Evolutionary conservation across 2,329 filamentous ascomycete genomes (phyloP).

Genomic region (Apiospora kogelbergensis): DNA sequence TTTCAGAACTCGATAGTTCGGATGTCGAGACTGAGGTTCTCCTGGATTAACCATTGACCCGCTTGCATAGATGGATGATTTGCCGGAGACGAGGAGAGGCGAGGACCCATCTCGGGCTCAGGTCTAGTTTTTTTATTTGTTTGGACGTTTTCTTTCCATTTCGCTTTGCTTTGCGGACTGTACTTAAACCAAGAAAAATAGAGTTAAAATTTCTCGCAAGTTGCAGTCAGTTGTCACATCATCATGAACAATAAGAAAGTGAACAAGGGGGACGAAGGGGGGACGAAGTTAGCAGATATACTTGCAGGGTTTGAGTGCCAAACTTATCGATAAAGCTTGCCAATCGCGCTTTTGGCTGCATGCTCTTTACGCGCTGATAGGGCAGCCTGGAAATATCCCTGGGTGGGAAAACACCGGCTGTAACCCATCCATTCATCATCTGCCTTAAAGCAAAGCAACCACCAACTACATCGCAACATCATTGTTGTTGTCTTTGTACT

Average conservation of each 20-base stretch:
- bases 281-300: background rate
- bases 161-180: background rate
- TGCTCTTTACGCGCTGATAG: conserved; percentile 11
- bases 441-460: background rate
- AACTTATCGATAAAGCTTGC: background rate
- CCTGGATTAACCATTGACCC: background rate
- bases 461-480: background rate
- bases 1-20: conserved; percentile 11
- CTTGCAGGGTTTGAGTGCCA: background rate
- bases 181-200: background rate
- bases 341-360: conserved; percentile 7
- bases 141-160: background rate
- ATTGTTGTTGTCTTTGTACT: background rate
- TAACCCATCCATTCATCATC: background rate
- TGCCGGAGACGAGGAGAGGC: background rate
- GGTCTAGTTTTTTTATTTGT: background rate
- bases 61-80: no score
- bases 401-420: conserved; percentile 2
- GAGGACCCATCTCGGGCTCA: background rate
- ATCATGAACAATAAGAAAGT: no score
- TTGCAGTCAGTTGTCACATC: background rate
- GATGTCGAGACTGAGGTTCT: background rate
- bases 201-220: background rate
- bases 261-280: no score
- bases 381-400: background rate